Conservation (phyloP, 140 eudicot species). For the Cichorium intybus region DNA sequence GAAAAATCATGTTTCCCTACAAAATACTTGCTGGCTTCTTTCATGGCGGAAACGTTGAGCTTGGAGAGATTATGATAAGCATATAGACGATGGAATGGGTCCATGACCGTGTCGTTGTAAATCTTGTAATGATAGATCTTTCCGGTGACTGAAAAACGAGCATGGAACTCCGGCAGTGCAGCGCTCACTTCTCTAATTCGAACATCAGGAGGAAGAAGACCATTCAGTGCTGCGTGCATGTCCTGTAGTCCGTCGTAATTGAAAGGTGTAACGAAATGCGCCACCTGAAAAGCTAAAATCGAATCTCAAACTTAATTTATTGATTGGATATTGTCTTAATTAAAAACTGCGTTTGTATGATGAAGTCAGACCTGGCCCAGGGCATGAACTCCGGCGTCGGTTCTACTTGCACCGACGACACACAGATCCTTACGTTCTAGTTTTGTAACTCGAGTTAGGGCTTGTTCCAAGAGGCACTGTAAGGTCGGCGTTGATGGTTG, state of each 20-base stretch:
- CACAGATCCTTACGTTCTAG: constrained; percentile 60
- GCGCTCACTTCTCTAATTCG: constrained; percentile 67
- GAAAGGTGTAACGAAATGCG: constrained; percentile 83
- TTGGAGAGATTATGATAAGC: constrained; percentile 70
- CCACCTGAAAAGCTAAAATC: constrained; percentile 60
- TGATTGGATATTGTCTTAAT: not conserved
- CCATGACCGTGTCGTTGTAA: constrained; percentile 70
- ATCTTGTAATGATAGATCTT: constrained; percentile 76
- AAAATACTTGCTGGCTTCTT: constrained; percentile 64
- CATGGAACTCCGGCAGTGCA: constrained; percentile 81
- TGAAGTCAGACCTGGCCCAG: constrained; percentile 68
- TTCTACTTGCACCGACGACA: constrained; percentile 89
- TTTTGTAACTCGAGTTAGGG: constrained; percentile 63
- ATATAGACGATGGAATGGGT: constrained; percentile 74
- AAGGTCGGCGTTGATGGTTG: constrained; percentile 75
- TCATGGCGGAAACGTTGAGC: constrained; percentile 65
- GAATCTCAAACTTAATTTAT: not conserved
- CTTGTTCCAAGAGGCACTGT: constrained; percentile 65
- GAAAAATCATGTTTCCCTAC: constrained; percentile 86
- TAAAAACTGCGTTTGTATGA: not conserved
- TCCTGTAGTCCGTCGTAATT: constrained; percentile 56
- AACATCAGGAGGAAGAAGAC: constrained; percentile 85
- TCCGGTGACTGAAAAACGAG: constrained; percentile 82
- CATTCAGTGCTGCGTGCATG: constrained; percentile 75
- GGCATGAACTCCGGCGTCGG: constrained; percentile 94